phyloP scores from a whole-genome alignment of 306 rosid genomes.

The Pyrus bretschneideri region DNA sequence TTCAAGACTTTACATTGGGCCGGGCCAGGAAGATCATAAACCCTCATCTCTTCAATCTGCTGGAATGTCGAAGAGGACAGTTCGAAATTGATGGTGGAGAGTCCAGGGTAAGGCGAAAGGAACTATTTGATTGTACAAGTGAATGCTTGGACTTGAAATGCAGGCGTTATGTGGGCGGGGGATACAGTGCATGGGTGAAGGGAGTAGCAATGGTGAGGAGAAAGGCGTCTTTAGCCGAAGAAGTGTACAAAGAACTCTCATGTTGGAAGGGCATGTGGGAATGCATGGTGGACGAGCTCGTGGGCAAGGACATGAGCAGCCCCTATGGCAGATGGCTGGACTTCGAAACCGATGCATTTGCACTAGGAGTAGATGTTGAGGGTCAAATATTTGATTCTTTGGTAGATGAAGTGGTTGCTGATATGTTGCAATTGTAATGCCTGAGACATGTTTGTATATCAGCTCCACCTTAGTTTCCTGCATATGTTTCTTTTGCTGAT shows the following conservation, averaged over 20 bases:
- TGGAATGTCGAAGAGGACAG: constrained; percentile 53
- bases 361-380: constrained; percentile 59
- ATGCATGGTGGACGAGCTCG: constrained; percentile 85
- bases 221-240: constrained; percentile 59
- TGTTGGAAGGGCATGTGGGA: constrained; percentile 65
- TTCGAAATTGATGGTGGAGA: constrained; percentile 20
- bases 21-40: constrained; percentile 43
- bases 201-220: constrained; percentile 62
- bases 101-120: constrained; percentile 46
- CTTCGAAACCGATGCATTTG: constrained; percentile 56
- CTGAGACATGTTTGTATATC: neutral
- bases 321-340: constrained; percentile 72
- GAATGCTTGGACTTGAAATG: constrained; percentile 74
- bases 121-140: constrained; percentile 57
- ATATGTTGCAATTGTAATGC: constrained; percentile 32
- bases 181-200: constrained; percentile 62
- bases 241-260: constrained; percentile 63
- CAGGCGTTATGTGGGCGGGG: constrained; percentile 46
- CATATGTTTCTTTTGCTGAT: neutral
- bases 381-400: constrained; percentile 56
- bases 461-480: neutral
- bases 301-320: constrained; percentile 84
- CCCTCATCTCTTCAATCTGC: constrained; percentile 51
- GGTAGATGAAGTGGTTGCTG: constrained; percentile 57
- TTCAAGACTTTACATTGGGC: constrained; percentile 53